Conservation (phyloP, 192 early-diverging fungal genomes). For the Pecoramyces ruminantium region DNA sequence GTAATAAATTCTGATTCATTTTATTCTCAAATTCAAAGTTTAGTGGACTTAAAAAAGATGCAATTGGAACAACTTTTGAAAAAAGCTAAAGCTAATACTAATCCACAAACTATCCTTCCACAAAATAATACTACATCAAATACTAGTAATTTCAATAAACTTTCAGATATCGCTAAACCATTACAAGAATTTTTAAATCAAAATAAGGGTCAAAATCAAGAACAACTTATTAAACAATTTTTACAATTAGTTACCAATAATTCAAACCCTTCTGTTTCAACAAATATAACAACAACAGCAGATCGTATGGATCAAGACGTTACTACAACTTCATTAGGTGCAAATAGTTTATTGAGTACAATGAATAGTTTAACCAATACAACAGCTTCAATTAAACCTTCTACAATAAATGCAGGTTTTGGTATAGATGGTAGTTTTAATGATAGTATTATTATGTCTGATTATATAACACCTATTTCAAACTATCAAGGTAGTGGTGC, state of each 20-base stretch:
- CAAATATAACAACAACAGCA: neutral
- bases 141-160: neutral
- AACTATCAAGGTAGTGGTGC: neutral
- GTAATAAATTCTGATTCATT: neutral
- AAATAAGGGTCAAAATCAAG: neutral
- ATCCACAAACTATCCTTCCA: neutral
- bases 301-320: neutral
- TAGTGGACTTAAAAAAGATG: neutral
- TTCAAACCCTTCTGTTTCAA: neutral
- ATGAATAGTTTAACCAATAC: neutral
- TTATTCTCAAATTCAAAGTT: neutral
- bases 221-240: neutral
- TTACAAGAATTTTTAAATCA: neutral
- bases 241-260: neutral
- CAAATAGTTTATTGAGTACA: neutral
- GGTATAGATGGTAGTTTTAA: neutral
- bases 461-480: neutral
- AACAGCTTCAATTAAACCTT: neutral
- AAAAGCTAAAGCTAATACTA: neutral
- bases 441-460: neutral
- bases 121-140: neutral
- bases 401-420: neutral
- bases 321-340: neutral
- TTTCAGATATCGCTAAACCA: too few relatives aligned
- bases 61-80: neutral